Conservation (phyloP, 768 basidiomycete species). For the Panaeolus cyanescens region DNA sequence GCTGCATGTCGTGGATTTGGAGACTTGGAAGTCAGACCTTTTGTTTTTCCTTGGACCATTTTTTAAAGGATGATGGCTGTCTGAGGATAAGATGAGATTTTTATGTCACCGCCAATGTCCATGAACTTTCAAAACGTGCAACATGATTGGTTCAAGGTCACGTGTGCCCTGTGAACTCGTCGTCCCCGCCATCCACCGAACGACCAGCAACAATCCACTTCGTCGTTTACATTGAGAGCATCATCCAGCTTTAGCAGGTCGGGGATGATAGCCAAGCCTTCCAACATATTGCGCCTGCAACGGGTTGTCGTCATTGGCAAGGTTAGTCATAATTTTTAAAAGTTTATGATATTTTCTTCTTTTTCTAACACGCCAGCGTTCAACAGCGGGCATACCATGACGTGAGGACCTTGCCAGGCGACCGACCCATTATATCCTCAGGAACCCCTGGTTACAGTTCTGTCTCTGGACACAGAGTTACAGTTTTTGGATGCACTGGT, state of each 20-base stretch:
- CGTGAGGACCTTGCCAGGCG: conserved; percentile 57
- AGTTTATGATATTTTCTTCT: background rate
- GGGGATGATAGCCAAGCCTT: conserved; percentile 47
- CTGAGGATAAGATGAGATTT: background rate
- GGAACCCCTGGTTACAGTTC: conserved; percentile 87
- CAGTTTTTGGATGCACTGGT: conserved; percentile 96
- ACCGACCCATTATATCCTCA: conserved; percentile 70
- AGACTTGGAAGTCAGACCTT: conserved; percentile 65
- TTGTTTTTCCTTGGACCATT: conserved; percentile 89
- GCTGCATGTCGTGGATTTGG: conserved; percentile 57
- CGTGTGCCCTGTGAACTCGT: conserved; percentile 29
- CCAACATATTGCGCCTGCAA: conserved; percentile 53
- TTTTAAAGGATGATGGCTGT: conserved; percentile 4
- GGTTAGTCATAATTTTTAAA: conserved; percentile 28
- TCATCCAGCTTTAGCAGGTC: conserved; percentile 19
- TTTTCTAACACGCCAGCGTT: conserved; percentile 4
- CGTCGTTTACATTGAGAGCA: conserved; percentile 20
- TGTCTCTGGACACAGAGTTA: conserved; percentile 88
- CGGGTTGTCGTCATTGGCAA: conserved; percentile 51
- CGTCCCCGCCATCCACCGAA: conserved; percentile 45
- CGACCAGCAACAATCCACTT: conserved; percentile 16
- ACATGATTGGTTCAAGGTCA: conserved; percentile 20
- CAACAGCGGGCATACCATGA: conserved; percentile 75
- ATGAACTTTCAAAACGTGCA: background rate
- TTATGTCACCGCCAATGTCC: background rate